Conservation (phyloP, 1,139 yeast species). For the Debaryomyces coudertii region DNA sequence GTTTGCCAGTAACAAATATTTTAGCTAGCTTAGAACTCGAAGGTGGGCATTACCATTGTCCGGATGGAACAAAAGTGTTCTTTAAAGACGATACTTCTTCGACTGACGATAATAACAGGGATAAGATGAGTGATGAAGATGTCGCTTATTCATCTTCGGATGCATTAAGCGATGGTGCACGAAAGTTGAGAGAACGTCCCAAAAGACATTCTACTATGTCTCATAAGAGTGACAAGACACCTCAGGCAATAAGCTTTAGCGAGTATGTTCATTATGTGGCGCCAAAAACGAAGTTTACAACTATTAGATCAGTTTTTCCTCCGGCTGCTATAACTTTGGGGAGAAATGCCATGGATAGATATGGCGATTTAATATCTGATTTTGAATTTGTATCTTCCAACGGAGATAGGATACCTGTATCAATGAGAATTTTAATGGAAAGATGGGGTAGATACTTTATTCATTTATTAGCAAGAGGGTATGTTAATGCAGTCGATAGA, state of each 20-base stretch:
- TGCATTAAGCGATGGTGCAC: conserved; percentile 14
- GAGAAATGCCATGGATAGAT: conserved; percentile 70
- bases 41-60: conserved; percentile 27
- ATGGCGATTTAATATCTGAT: conserved; percentile 65
- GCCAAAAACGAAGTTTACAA: conserved; percentile 66
- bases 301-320: conserved; percentile 70
- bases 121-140: conserved; percentile 15
- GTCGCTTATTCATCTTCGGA: conserved; percentile 13
- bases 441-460: conserved; percentile 79
- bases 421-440: conserved; percentile 60
- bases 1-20: conserved; percentile 66
- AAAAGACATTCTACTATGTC: conserved; percentile 24
- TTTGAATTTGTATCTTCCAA: conserved; percentile 69
- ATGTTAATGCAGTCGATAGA: conserved; percentile 58
- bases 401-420: conserved; percentile 67
- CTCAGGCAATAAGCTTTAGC: conserved; percentile 50
- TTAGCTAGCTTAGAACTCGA: conserved; percentile 50
- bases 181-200: conserved; percentile 9
- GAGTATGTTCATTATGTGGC: conserved; percentile 79
- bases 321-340: conserved; percentile 78
- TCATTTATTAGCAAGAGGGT: conserved; percentile 60
- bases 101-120: conserved; percentile 27
- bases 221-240: conserved; percentile 17
- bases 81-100: conserved; percentile 19
- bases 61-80: conserved; percentile 26